Evolutionary conservation across 2,329 filamentous ascomycete genomes (phyloP).

Genomic region (Cryphonectria japonica): DNA sequence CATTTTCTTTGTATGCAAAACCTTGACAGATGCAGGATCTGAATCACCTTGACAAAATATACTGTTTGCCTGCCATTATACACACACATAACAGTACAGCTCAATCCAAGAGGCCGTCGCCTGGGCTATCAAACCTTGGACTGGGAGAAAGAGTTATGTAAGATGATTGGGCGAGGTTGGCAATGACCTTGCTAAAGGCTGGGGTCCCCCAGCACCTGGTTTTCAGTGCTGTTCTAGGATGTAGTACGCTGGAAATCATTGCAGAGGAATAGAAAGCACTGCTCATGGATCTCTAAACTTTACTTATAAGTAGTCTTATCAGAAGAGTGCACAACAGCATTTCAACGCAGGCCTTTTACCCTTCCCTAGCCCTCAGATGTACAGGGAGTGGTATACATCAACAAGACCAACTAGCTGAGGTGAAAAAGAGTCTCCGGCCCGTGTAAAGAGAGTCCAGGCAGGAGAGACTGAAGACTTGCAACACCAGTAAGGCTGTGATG

Average conservation of each 20-base stretch:
- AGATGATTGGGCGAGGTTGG: constrained; percentile 25
- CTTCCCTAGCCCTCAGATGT: background rate
- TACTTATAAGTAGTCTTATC: background rate
- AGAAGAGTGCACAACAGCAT: background rate
- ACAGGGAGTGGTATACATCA: background rate
- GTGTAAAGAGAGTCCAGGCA: background rate
- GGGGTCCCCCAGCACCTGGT: background rate
- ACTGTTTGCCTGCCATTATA: background rate
- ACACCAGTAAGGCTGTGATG: background rate
- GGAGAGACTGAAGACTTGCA: background rate
- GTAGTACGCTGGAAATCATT: background rate
- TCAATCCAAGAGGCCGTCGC: background rate
- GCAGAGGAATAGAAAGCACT: too few relatives aligned
- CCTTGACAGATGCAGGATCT: background rate
- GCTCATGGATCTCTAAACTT: background rate
- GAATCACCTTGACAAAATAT: background rate
- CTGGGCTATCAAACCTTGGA: background rate
- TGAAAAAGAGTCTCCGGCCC: background rate
- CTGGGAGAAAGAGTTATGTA: constrained; percentile 14
- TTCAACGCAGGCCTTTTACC: background rate
- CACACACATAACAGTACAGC: background rate
- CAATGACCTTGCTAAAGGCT: background rate
- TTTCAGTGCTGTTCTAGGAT: background rate
- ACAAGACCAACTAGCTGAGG: background rate
- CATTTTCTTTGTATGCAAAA: background rate